A percentile compares a stretch with the other conserved stretches of the same genome.
phyloP scores from a whole-genome alignment of 2,329 filamentous ascomycete species.

The Diaporthe sp. region DNA sequence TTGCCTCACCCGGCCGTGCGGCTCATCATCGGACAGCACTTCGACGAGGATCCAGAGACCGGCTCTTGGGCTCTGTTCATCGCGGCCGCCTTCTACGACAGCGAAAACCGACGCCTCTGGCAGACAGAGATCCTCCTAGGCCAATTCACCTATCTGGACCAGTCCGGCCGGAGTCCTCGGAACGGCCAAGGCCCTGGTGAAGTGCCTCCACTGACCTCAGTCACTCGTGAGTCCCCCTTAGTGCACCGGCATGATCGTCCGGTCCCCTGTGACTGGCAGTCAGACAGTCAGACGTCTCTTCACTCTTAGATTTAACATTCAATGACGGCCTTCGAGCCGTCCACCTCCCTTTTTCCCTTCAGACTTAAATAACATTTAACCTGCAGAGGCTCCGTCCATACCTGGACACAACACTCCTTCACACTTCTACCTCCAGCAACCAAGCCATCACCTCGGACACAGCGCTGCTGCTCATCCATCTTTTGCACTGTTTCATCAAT shows the following conservation, averaged over 20 bases:
- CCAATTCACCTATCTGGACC: conserved; percentile 39
- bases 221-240: conserved; percentile 26
- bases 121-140: conserved; percentile 51
- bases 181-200: not conserved
- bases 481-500: not conserved
- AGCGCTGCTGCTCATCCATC: not conserved
- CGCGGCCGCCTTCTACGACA: conserved; percentile 53
- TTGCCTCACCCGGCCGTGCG: conserved; percentile 43
- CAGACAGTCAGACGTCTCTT: not conserved
- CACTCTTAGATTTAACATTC: not conserved
- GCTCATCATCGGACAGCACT: conserved; percentile 47
- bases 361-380: not conserved
- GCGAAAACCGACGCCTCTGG: conserved; percentile 49
- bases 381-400: not conserved
- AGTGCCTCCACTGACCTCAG: not conserved
- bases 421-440: not conserved
- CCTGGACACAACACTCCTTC: not conserved
- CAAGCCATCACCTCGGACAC: not conserved
- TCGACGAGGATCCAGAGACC: conserved; percentile 46
- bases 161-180: not conserved
- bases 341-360: not conserved
- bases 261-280: not conserved
- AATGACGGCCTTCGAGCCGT: not conserved
- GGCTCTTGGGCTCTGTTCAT: conserved; percentile 51
- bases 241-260: not conserved